phyloP scores from a whole-genome alignment of 192 early-diverging fungal genomes.

The Mortierella hygrophila region DNA sequence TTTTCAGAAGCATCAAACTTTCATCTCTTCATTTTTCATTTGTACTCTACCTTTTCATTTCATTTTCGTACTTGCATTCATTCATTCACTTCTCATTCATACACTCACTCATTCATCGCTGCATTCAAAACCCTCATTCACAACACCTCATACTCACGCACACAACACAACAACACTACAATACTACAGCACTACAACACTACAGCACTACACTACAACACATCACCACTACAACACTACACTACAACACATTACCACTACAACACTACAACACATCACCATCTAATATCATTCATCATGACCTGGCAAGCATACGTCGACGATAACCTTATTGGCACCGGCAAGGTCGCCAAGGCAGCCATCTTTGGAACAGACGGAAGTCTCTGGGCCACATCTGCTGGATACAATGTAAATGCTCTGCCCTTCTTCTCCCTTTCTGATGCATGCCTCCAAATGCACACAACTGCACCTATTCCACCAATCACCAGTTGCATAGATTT shows the following conservation, averaged over 20 bases:
- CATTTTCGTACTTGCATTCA: not conserved
- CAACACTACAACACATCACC: not conserved
- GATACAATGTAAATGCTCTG: slow-evolving; percentile 73
- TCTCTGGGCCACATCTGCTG: slow-evolving; percentile 83
- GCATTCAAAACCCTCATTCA: not conserved
- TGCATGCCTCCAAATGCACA: too few species aligned
- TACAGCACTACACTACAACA: not conserved
- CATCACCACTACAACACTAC: not conserved
- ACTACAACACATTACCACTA: not conserved
- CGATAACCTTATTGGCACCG: slow-evolving; percentile 80
- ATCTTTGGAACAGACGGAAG: slow-evolving; percentile 87
- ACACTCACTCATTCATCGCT: not conserved
- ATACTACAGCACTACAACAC: not conserved
- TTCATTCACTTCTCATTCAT: slow-evolving; percentile 2
- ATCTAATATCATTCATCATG: slow-evolving; percentile 57
- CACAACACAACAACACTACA: too few species aligned
- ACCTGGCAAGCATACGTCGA: slow-evolving; percentile 88
- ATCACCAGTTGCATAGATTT: not conserved
- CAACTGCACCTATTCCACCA: not conserved
- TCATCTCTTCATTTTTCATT: not conserved
- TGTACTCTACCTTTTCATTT: not conserved
- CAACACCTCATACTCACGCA: not conserved
- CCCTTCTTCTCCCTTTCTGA: not conserved
- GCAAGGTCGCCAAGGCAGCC: slow-evolving; percentile 78
- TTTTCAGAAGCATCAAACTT: not conserved